Percentiles rank a stretch among this genome's conserved stretches.
These are phyloP conservation scores for Amniculicola lignicola DNA, from an alignment of 495 filamentous ascomycete species.

Conservation along the genomic window DNA sequence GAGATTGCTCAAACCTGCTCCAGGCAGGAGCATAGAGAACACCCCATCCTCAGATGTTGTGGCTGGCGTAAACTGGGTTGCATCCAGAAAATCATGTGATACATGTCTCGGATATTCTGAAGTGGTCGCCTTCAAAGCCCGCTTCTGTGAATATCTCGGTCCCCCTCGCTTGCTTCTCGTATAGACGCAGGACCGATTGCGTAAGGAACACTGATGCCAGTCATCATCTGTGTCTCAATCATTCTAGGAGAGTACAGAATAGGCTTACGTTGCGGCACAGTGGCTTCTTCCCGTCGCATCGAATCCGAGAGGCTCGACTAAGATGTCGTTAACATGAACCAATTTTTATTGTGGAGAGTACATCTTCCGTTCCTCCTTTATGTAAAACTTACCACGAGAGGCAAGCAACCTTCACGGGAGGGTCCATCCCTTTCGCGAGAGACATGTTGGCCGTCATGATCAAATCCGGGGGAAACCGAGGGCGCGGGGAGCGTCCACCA, in stretches of 20 bases:
- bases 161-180: conserved; percentile 8
- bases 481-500: too few relatives aligned
- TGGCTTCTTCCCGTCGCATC: conserved; percentile 42
- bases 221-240: too few relatives aligned
- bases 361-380: background rate
- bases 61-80: too few relatives aligned
- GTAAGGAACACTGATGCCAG: background rate
- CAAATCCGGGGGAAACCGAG: too few relatives aligned
- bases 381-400: conserved; percentile 53
- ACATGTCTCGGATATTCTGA: too few relatives aligned
- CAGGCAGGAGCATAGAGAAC: too few relatives aligned
- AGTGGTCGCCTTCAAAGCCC: background rate
- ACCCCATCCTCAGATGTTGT: too few relatives aligned
- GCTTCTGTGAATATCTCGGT: background rate
- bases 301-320: conserved; percentile 57
- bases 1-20: too few relatives aligned
- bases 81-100: too few relatives aligned
- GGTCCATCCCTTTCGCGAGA: too few relatives aligned
- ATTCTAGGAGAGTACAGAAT: background rate
- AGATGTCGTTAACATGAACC: conserved; percentile 20
- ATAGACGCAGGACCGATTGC: background rate
- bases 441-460: too few relatives aligned
- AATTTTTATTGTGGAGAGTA: background rate
- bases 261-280: conserved; percentile 2
- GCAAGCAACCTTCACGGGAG: conserved; percentile 64